These are phyloP conservation scores for Chenopodium suecicum DNA, from an alignment of 148 eudicot species.

Conservation along the genomic window DNA sequence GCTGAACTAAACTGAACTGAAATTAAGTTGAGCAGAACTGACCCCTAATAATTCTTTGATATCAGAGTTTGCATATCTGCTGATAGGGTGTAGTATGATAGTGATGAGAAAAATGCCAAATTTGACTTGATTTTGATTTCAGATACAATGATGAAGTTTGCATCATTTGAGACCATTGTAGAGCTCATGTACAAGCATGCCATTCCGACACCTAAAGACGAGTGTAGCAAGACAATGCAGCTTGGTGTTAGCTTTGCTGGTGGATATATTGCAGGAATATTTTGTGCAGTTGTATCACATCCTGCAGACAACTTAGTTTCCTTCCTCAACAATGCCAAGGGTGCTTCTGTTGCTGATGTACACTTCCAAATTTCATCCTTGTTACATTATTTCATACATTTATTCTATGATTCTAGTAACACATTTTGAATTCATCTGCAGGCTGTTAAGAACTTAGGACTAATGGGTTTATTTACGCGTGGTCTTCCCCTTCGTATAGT, in stretches of 20 bases:
- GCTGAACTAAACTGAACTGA: too few relatives aligned
- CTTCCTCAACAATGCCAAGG: slow-evolving; percentile 66
- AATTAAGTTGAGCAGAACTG: too few relatives aligned
- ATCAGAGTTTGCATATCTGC: too few relatives aligned
- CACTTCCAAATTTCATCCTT: not conserved
- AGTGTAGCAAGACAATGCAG: slow-evolving; percentile 61
- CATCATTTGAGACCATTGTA: slow-evolving; percentile 63
- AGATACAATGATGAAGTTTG: slow-evolving; percentile 90
- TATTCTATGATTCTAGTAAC: too few relatives aligned
- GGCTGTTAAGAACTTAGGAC: too few relatives aligned
- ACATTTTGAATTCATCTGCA: too few relatives aligned
- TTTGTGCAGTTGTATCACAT: slow-evolving; percentile 67
- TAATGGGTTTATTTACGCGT: too few relatives aligned
- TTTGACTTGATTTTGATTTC: slow-evolving; percentile 12
- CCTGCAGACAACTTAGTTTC: slow-evolving; percentile 79
- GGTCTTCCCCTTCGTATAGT: too few relatives aligned
- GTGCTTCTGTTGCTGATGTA: slow-evolving; percentile 57
- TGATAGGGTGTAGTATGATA: not conserved
- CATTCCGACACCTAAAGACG: slow-evolving; percentile 59
- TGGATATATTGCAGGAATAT: slow-evolving; percentile 69
- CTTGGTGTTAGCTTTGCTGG: slow-evolving; percentile 76
- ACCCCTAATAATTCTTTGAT: too few relatives aligned
- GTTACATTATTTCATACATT: not conserved
- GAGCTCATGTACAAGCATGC: slow-evolving; percentile 52
- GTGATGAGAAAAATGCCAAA: not conserved